Evolutionary conservation across 208 protist species (phyloP).

Genomic region (Phytomonas serpens): DNA sequence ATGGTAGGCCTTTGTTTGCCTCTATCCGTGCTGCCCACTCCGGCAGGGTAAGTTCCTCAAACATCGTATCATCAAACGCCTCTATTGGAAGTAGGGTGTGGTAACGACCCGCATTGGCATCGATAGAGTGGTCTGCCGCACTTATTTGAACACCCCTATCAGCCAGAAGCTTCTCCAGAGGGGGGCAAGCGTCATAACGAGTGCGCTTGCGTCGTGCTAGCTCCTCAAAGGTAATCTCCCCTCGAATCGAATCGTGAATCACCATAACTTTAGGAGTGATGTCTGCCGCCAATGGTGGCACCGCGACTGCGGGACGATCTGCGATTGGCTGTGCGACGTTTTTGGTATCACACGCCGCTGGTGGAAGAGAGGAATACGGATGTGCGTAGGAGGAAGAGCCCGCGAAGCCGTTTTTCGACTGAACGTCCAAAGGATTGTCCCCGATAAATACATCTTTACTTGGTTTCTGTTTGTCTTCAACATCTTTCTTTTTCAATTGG

Average conservation of each 20-base stretch:
- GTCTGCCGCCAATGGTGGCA: neutral
- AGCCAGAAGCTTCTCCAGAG: conserved; percentile 61
- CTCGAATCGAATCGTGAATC: conserved; percentile 41
- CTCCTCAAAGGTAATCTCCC: conserved; percentile 78
- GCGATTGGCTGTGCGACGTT: neutral
- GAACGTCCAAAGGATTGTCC: neutral
- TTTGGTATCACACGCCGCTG: neutral
- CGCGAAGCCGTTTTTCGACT: neutral
- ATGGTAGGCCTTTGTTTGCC: conserved; percentile 30
- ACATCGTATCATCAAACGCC: conserved; percentile 86
- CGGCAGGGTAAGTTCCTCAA: conserved; percentile 63
- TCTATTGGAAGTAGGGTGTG: conserved; percentile 84
- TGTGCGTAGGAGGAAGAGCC: neutral
- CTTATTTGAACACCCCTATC: conserved; percentile 38
- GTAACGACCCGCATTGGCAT: conserved; percentile 23
- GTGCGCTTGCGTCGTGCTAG: conserved; percentile 68
- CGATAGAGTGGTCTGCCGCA: conserved; percentile 3
- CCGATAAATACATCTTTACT: neutral
- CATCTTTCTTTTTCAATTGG: conserved; percentile 37
- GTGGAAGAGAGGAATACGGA: neutral
- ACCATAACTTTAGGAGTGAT: conserved; percentile 92
- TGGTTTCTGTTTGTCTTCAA: conserved; percentile 14
- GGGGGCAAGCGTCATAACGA: conserved; percentile 40
- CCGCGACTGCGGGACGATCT: neutral
- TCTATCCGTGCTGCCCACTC: conserved; percentile 48